phyloP scores from a whole-genome alignment of 768 basidiomycete genomes.

The Rhizopogon roseolus region DNA sequence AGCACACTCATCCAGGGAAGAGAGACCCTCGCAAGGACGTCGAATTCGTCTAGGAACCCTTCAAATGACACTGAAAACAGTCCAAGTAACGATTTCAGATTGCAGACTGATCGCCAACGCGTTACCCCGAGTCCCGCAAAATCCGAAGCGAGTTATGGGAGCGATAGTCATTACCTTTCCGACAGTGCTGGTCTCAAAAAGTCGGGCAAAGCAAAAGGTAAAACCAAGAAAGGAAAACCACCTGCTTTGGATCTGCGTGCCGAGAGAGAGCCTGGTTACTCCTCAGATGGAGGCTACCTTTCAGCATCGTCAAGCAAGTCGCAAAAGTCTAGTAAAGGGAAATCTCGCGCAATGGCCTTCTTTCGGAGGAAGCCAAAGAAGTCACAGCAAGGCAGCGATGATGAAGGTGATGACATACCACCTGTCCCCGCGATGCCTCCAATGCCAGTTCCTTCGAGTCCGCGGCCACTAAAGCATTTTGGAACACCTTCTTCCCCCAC shows the following conservation, averaged over 20 bases:
- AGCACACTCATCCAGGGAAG: not conserved
- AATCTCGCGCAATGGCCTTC: conserved; percentile 28
- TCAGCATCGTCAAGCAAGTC: conserved; percentile 30
- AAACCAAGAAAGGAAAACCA: conserved; percentile 14
- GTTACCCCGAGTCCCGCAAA: conserved; percentile 10
- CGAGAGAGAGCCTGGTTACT: conserved; percentile 16
- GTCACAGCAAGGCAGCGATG: conserved; percentile 18
- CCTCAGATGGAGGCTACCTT: conserved; percentile 27
- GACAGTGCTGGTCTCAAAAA: conserved; percentile 14
- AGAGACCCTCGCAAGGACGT: not conserved
- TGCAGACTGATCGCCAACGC: conserved; percentile 3
- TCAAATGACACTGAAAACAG: conserved; percentile 10
- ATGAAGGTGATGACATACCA: conserved; percentile 24
- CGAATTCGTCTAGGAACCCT: conserved; percentile 1
- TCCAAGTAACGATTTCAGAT: conserved; percentile 18
- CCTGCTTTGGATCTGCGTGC: conserved; percentile 12
- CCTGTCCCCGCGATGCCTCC: conserved; percentile 27
- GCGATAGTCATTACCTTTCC: conserved; percentile 28
- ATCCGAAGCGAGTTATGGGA: conserved; percentile 21
- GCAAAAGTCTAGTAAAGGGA: conserved; percentile 22
- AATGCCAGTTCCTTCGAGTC: conserved; percentile 23
- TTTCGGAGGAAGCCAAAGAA: conserved; percentile 28
- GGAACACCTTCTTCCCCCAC: conserved; percentile 21
- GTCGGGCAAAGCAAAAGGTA: conserved; percentile 18
- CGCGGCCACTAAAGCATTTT: conserved; percentile 20